phyloP scores from a whole-genome alignment of 2,329 filamentous ascomycete species.

The Colletotrichum sp. region DNA sequence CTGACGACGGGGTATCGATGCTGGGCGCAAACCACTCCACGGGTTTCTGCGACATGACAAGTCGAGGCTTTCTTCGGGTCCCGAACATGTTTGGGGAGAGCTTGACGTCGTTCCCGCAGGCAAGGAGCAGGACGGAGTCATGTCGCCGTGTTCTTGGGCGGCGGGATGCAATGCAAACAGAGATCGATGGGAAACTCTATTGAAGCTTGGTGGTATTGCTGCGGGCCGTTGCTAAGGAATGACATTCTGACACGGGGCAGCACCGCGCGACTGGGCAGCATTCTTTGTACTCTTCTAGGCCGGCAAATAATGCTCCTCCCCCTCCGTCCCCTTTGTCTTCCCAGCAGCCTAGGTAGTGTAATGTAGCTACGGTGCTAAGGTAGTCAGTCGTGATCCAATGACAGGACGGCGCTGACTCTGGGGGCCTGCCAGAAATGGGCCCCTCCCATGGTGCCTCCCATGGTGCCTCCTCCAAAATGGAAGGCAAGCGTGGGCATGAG shows the following conservation, averaged over 20 bases:
- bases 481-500: background rate
- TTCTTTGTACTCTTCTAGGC: background rate
- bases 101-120: slow-evolving; percentile 2
- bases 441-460: background rate
- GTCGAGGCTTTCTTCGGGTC: background rate
- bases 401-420: background rate
- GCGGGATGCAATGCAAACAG: background rate
- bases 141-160: background rate
- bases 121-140: background rate
- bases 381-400: background rate
- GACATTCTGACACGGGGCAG: background rate
- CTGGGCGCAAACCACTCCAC: background rate
- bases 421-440: background rate
- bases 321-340: background rate
- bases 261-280: background rate
- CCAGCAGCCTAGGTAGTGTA: background rate
- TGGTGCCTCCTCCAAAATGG: background rate
- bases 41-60: background rate
- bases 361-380: background rate
- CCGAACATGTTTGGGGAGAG: background rate
- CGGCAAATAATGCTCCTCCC: background rate
- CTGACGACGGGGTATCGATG: background rate
- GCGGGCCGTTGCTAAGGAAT: background rate
- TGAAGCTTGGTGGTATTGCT: background rate
- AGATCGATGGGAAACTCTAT: slow-evolving; percentile 12